Evolutionary conservation across 2,329 filamentous ascomycete species (phyloP).

Genomic region (Neopestalotiopsis sp.): DNA sequence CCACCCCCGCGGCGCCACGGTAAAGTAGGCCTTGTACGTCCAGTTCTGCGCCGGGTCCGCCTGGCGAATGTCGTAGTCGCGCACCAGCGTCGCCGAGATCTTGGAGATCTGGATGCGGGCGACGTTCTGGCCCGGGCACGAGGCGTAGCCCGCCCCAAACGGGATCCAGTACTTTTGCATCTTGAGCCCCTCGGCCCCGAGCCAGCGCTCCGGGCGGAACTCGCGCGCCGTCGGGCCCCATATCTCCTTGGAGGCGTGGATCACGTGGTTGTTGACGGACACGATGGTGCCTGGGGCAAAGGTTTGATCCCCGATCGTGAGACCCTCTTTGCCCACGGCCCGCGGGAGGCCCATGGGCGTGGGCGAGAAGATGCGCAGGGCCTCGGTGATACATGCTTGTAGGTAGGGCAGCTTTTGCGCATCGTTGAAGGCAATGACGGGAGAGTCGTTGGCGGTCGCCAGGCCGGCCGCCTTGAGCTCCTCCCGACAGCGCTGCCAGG

Average conservation of each 20-base stretch:
- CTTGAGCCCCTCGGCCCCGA: neutral
- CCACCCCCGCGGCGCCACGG: slow-evolving; percentile 29
- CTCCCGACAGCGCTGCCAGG: slow-evolving; percentile 12
- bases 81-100: slow-evolving; percentile 24
- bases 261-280: slow-evolving; percentile 17
- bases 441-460: neutral
- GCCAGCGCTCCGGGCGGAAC: slow-evolving; percentile 12
- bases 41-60: slow-evolving; percentile 29
- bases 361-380: neutral
- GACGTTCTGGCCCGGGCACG: slow-evolving; percentile 27
- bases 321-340: neutral
- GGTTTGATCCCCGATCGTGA: slow-evolving; percentile 9
- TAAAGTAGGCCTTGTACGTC: slow-evolving; percentile 32
- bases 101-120: slow-evolving; percentile 28
- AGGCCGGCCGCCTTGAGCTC: slow-evolving; percentile 2
- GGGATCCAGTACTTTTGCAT: slow-evolving; percentile 13
- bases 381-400: slow-evolving; percentile 11
- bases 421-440: neutral
- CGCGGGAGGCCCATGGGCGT: slow-evolving; percentile 18
- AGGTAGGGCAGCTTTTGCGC: slow-evolving; percentile 6
- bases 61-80: slow-evolving; percentile 27
- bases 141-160: slow-evolving; percentile 24
- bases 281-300: slow-evolving; percentile 12
- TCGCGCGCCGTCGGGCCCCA: slow-evolving; percentile 14
- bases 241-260: slow-evolving; percentile 18